Evolutionary conservation across 73 alveolate species (phyloP).

Genomic region (Paramecium pentaurelia): DNA sequence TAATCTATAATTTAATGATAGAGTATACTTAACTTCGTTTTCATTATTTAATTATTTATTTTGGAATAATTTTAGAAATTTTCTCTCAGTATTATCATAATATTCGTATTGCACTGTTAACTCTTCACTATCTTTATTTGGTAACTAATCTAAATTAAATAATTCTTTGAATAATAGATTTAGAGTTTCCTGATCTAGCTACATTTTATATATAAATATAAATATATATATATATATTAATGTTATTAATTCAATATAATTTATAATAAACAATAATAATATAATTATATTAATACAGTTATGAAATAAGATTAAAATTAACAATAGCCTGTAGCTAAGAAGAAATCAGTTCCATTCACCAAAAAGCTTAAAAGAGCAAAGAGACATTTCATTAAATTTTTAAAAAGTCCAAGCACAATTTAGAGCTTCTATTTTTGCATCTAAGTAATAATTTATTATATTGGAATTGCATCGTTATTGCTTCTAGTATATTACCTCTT

Average conservation of each 20-base stretch:
- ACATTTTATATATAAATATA: background rate
- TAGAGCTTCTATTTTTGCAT: background rate
- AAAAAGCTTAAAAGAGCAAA: background rate
- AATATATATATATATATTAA: background rate
- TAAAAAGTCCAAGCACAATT: background rate
- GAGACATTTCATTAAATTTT: background rate
- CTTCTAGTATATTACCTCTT: background rate
- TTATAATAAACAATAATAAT: background rate
- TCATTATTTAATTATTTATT: background rate
- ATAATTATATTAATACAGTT: background rate
- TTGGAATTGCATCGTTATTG: background rate
- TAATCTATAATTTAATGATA: background rate
- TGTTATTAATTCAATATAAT: background rate
- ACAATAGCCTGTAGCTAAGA: background rate
- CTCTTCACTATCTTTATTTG: background rate
- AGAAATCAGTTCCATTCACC: background rate
- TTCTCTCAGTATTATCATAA: background rate
- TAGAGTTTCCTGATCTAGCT: background rate
- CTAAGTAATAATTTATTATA: background rate
- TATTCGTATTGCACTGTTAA: background rate
- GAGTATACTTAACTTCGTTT: background rate
- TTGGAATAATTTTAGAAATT: background rate
- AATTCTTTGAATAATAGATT: constrained; percentile 5
- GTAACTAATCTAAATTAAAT: background rate
- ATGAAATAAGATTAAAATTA: background rate